A percentile compares a stretch with the other conserved stretches of the same genome.
phyloP scores from a whole-genome alignment of 176 grass and related monocot genomes.

The Eremochloa ophiuroides region DNA sequence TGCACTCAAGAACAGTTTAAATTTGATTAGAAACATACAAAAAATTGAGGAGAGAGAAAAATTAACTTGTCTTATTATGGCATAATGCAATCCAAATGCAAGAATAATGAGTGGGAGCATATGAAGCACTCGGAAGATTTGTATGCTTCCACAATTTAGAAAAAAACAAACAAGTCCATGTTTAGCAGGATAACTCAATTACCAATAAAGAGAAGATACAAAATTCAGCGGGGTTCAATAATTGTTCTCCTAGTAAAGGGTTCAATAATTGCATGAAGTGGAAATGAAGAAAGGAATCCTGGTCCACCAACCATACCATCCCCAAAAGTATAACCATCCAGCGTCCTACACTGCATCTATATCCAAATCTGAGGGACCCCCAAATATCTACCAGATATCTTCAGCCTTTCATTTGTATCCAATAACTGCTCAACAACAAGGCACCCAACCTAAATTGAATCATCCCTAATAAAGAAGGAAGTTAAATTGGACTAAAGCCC shows the following conservation, averaged over 20 bases:
- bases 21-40: neutral
- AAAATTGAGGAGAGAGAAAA: neutral
- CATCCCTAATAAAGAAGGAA: neutral
- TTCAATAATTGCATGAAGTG: conserved; percentile 15
- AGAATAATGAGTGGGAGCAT: neutral
- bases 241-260: neutral
- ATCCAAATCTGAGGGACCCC: neutral
- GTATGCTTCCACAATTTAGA: neutral
- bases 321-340: conserved; percentile 23
- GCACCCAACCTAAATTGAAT: neutral
- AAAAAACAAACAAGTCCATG: neutral
- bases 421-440: neutral
- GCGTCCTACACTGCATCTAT: conserved; percentile 3
- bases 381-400: neutral
- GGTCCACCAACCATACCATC: conserved; percentile 13
- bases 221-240: neutral
- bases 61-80: neutral
- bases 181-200: neutral
- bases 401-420: neutral
- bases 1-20: neutral
- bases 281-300: conserved; percentile 5
- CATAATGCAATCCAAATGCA: neutral
- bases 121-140: neutral
- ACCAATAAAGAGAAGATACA: neutral
- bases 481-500: neutral